Evolutionary conservation across 306 rosid species (phyloP), one percentile per base, ranked within the genome.

Genomic region (Calophaca sinica): DNA sequence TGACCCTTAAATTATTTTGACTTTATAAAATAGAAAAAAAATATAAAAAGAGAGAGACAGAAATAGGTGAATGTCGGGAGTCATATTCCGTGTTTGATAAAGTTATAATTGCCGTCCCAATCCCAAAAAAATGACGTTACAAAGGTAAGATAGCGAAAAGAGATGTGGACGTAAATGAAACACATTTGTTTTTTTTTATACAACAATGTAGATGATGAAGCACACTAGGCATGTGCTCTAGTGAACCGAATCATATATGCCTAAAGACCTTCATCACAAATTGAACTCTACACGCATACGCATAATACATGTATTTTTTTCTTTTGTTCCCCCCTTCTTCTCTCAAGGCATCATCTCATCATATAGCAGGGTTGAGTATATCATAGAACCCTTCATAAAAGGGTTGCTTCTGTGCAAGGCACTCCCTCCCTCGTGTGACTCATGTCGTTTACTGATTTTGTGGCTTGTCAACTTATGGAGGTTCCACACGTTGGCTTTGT

Each of bases 251-350:
- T 68, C 5, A 12, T 0, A 45, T 46, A 46, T 77, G 44, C 54
- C 70, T 77, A 68, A 74, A 68, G 35, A 8, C 32, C 32, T 15
- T 38, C 65, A 38, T 70, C 71, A 69, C 35, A 69, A 78, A 62
- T 70, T 61, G 66, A 70, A 39, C 7, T 28, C 77, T 60, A 26
- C 72, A 78, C 77, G 82, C 74, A 55, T 67, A 28, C 3, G 31
- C 55, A 26, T 66, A 45, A 28, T 66, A 36, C 26, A 20, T 20
- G 36, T 54, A 44, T 9, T 5, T 51, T 32, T 6, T 20, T 20
- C 1, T 20, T 20, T 20, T 20, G 26, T 20, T n/a, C n/a, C n/a
- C n/a, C n/a, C n/a, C n/a, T 20, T 26, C 53, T 13, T 29, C 60
- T 6, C 58, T 67, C 0, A 58, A 45, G 28, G 31, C 44, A 42